Conservation (phyloP, 73 alveolate genomes). For the Tetrahymena borealis region DNA sequence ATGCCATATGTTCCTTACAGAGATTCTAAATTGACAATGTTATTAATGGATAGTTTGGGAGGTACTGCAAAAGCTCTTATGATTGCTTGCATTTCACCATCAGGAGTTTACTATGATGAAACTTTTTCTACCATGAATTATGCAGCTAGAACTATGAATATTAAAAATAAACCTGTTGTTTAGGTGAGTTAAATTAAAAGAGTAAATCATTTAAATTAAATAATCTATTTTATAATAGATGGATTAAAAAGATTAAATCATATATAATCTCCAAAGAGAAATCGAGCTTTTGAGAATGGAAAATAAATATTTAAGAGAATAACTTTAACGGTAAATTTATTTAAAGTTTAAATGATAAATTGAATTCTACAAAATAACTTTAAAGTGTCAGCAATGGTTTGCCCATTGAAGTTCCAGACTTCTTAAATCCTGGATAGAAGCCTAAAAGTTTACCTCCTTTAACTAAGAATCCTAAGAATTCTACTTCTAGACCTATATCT, state of each 20-base stretch:
- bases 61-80: slow-evolving; percentile 95
- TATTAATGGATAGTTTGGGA: slow-evolving; percentile 97
- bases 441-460: slow-evolving; percentile 22
- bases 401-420: slow-evolving; percentile 66
- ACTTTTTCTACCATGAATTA: slow-evolving; percentile 90
- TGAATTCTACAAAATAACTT: neutral
- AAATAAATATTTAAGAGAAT: slow-evolving; percentile 87
- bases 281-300: slow-evolving; percentile 80
- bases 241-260: slow-evolving; percentile 91
- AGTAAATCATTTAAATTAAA: no score
- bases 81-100: slow-evolving; percentile 97
- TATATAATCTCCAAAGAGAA: slow-evolving; percentile 77
- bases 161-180: slow-evolving; percentile 94
- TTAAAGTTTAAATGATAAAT: neutral
- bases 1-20: slow-evolving; percentile 93
- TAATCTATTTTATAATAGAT: slow-evolving; percentile 31
- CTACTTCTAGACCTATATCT: slow-evolving; percentile 13
- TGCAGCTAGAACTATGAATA: slow-evolving; percentile 96
- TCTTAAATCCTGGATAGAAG: neutral
- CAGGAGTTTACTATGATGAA: slow-evolving; percentile 88
- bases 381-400: slow-evolving; percentile 66
- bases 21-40: slow-evolving; percentile 96
- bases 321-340: slow-evolving; percentile 45
- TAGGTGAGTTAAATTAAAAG: no score
- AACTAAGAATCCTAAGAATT: slow-evolving; percentile 21